Conservation (phyloP, 441 rosid genomes). For the Biscutella laevigata region DNA sequence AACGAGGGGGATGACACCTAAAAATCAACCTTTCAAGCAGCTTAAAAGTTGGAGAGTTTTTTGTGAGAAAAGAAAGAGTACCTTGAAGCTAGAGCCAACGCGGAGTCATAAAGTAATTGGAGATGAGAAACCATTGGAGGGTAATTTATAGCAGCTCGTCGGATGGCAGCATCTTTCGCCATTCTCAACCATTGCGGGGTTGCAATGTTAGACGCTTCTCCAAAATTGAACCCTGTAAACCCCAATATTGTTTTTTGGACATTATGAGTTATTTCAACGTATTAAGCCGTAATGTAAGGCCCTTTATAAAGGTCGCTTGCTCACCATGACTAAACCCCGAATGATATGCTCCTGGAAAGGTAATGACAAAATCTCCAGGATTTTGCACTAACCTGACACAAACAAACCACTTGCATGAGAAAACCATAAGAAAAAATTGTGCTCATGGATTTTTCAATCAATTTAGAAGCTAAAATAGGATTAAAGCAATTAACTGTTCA, state of each 20-base stretch:
- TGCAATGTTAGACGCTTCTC: conserved; percentile 87
- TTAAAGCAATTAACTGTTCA: background rate
- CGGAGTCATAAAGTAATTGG: conserved; percentile 94
- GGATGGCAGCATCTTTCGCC: conserved; percentile 94
- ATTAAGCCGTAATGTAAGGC: conserved; percentile 6
- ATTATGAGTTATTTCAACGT: conserved; percentile 8
- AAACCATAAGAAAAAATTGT: background rate
- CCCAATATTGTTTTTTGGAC: conserved; percentile 3
- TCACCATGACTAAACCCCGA: conserved; percentile 97
- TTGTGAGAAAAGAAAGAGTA: conserved; percentile 28
- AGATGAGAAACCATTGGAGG: conserved; percentile 99
- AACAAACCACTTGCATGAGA: conserved; percentile 20
- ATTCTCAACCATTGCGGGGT: conserved; percentile 88
- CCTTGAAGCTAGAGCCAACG: conserved; percentile 74
- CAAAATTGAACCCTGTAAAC: conserved; percentile 70
- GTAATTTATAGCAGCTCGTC: conserved; percentile 92
- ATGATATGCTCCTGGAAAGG: conserved; percentile 98
- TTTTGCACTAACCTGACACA: conserved; percentile 93
- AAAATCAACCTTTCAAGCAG: no score
- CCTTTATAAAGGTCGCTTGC: no score
- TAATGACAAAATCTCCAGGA: conserved; percentile 96
- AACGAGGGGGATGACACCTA: conserved; percentile 21
- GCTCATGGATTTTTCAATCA: background rate
- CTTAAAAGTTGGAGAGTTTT: no score
- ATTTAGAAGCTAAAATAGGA: no score